Base-by-base conservation (phyloP, 2,329 filamentous ascomycete species). In the Leptoxyphium fumago region DNA sequence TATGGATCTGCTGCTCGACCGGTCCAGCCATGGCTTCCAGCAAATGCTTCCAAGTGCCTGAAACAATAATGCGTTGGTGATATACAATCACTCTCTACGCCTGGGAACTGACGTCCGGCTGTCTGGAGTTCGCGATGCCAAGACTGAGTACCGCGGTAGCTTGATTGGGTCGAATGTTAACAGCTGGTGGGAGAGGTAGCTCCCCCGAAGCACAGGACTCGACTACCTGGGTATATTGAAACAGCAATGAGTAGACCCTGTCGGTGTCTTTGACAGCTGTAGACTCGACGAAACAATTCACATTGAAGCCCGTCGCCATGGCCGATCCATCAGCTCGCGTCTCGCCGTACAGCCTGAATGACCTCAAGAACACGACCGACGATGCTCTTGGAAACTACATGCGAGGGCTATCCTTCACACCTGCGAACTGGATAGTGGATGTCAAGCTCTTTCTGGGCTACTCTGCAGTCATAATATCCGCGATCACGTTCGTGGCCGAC, bases 351-450 rank as follows among this genome's bases (percentile, higher is more conserved):
- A 57, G 52, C 15, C 52, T 61, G 7, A 48, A 61, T 94, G 91
- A 96, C 62, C 81, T 98, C 51, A 96, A 96, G 67, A 94, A 91
- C 69, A 93, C 88, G 34, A 86, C 84, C 52, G 91, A 98, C 68
- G 91, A 98, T 67, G 86, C 88, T 45, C 80, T 98, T 47, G 79
- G 84, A 46, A 87, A 91, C 67, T 96, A 96, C 70, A 79, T 98
- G 50, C 89, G 85, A 65, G 84, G 79, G 29, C 78, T 96, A 61
- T 80, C 73, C 52, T 95, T 95, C 71, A 75, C 69, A 50, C 87
- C 94, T 65, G 80, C 83, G 50, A 82, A 96, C 67, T 73, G 66
- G 46, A 78, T 91, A 40, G 78, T 80, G 55, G 88, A 96, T 58
- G 75, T 93, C 40, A 84, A 86, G 43, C 78, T 98, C 39, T 73